Conservation (phyloP, 2,329 filamentous ascomycete genomes). For the Pseudogymnoascus sp. region DNA sequence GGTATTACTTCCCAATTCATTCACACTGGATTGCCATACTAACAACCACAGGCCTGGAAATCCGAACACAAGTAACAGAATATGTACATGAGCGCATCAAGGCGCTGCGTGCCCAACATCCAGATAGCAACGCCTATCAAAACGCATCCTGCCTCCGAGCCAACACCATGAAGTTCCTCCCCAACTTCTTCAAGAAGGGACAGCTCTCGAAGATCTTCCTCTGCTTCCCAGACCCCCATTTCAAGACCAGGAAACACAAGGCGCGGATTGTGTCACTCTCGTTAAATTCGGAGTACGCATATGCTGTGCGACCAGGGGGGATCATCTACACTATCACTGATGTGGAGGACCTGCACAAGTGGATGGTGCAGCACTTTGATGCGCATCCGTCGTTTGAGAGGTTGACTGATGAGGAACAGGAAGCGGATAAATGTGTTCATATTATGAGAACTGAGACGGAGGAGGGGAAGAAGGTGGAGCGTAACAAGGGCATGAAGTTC, state of each 20-base stretch:
- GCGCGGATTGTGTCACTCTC: conserved; percentile 86
- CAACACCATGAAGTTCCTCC: conserved; percentile 99
- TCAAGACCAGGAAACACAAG: conserved; percentile 96
- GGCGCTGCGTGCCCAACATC: conserved; percentile 66
- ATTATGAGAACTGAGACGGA: conserved; percentile 83
- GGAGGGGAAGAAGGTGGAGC: conserved; percentile 91
- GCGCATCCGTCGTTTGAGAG: conserved; percentile 73
- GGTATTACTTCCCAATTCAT: conserved; percentile 45
- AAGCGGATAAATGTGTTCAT: conserved; percentile 62
- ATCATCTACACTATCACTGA: conserved; percentile 95
- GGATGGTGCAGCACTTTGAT: conserved; percentile 86
- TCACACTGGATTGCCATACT: conserved; percentile 15
- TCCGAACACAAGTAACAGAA: conserved; percentile 81
- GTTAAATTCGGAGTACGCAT: conserved; percentile 90
- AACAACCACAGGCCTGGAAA: conserved; percentile 67
- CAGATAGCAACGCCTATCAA: conserved; percentile 56
- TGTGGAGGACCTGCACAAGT: conserved; percentile 85
- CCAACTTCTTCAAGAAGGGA: conserved; percentile 81
- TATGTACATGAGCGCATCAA: conserved; percentile 85
- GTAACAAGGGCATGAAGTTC: conserved; percentile 86
- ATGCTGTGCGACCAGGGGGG: conserved; percentile 73
- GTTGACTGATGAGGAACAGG: conserved; percentile 60
- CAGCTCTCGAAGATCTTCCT: conserved; percentile 92
- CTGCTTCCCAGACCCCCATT: conserved; percentile 97
- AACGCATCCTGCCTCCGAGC: conserved; percentile 85